Evolutionary conservation across 2,329 filamentous ascomycete species (phyloP), one percentile per base, ranked within the genome.

Genomic region (Curvularia verruculosa): DNA sequence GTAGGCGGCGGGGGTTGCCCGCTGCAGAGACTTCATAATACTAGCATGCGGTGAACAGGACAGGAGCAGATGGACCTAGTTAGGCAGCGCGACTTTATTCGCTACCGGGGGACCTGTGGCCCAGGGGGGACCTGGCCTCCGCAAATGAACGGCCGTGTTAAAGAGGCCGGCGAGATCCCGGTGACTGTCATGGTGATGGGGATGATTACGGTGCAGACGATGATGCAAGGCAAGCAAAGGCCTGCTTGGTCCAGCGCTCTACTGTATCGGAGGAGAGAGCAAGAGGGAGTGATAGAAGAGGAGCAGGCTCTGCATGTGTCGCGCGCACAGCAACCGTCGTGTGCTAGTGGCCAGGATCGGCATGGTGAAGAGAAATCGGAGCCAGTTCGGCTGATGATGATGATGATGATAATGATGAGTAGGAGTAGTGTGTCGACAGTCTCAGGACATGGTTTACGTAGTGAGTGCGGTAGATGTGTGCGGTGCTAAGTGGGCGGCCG

Each of bases 61-160:
- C 40, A 49, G 31, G 26, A 36, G 31, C 3, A 13, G 29, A n/a
- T 36, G 6, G 3, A 36, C 13, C 13, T 31, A 31, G 10, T 31
- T 31, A 47, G 44, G 34, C 36, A 39, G 49, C 37, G 54, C 39
- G 37, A 18, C 23, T 39, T 44, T 15, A 57, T 54, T 54, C 45
- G 54, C 54, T 37, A 36, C 24, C 28, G 31, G 37, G 54, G 43
- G 40, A 47, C 44, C 44, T 49, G 40, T 54, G 45, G 50, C 40
- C 40, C 54, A 49, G 54, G 57, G 56, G 57, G 65, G 52, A 21
- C 67, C 70, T 59, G 58, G 72, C 40, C 36, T 34, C 47, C 40
- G 59, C 64, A 74, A 72, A 74, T 75, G 71, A 74, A 51, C 52
- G 48, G 54, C 55, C 63, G 60, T 62, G 54, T 44, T 49, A 57